A percentile compares a stretch with the other conserved stretches of the same genome.
Conservation (phyloP, 495 filamentous ascomycete genomes). For the Cenococcum geophilum region DNA sequence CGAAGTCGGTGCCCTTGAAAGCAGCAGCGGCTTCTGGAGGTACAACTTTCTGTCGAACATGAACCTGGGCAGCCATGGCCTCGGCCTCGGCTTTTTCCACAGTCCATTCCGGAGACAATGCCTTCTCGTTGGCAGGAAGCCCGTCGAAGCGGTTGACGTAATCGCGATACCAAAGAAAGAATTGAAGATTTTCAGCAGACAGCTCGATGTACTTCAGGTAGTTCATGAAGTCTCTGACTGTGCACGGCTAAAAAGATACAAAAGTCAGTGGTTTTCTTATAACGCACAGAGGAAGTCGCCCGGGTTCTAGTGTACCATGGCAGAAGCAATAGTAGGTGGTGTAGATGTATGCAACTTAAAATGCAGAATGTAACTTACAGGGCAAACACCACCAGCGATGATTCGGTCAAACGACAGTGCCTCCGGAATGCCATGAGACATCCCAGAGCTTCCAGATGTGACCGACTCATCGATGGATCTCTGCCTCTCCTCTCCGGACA, state of each 20-base stretch:
- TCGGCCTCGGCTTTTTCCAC: slow-evolving; percentile 49
- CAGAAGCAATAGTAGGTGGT: not conserved
- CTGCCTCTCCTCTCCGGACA: slow-evolving; percentile 36
- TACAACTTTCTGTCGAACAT: slow-evolving; percentile 32
- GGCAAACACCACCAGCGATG: slow-evolving; percentile 64
- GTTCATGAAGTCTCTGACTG: slow-evolving; percentile 72
- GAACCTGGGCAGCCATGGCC: slow-evolving; percentile 17
- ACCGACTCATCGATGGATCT: slow-evolving; percentile 40
- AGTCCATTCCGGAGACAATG: slow-evolving; percentile 59
- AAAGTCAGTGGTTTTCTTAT: not conserved
- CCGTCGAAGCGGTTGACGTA: slow-evolving; percentile 56
- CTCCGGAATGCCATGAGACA: slow-evolving; percentile 54
- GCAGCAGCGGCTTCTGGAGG: slow-evolving; percentile 40
- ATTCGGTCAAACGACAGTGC: slow-evolving; percentile 67
- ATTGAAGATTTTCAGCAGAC: slow-evolving; percentile 71
- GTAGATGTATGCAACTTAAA: slow-evolving; percentile 8
- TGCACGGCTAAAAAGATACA: slow-evolving; percentile 55
- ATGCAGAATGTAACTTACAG: slow-evolving; percentile 49
- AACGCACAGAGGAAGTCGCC: not conserved
- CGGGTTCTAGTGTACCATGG: slow-evolving; percentile 9
- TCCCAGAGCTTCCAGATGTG: slow-evolving; percentile 36
- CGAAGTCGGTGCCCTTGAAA: slow-evolving; percentile 59
- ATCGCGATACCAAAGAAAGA: slow-evolving; percentile 67
- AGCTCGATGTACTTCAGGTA: slow-evolving; percentile 71
- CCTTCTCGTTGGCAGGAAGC: slow-evolving; percentile 47